These are phyloP conservation scores for Arxiozyma slooffiae DNA, from an alignment of 1,139 yeast species.

Conservation along the genomic window DNA sequence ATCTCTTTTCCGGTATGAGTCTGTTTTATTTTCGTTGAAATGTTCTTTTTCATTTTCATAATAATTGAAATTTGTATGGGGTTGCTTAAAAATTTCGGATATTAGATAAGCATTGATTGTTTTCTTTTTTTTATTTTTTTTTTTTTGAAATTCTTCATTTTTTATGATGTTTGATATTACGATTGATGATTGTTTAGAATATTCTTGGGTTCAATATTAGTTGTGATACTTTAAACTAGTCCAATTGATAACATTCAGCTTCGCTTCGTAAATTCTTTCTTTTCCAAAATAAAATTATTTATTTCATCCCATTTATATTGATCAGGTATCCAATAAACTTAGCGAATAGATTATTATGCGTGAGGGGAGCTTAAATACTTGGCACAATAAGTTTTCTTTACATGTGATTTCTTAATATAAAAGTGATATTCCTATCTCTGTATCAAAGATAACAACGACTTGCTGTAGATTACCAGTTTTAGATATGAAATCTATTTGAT, in stretches of 20 bases:
- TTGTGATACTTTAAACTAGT: no score
- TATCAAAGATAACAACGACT: background rate
- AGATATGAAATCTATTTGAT: background rate
- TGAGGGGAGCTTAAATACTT: no score
- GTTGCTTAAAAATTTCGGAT: background rate
- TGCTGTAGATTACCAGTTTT: no score
- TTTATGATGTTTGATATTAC: background rate
- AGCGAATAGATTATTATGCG: background rate
- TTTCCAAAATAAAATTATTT: background rate
- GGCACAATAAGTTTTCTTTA: background rate
- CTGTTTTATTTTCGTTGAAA: background rate
- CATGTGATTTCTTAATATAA: no score
- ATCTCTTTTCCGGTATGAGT: background rate
- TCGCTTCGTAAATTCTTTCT: background rate
- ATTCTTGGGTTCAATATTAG: background rate
- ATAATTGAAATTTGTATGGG: background rate
- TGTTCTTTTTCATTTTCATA: background rate
- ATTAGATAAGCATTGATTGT: background rate
- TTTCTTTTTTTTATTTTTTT: no score
- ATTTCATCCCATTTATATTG: background rate
- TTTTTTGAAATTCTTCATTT: background rate
- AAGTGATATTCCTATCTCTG: background rate
- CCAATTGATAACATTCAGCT: background rate
- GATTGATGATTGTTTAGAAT: background rate
- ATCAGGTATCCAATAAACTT: background rate